These are phyloP conservation scores for Trichoderma harzianum DNA, from an alignment of 2,329 filamentous ascomycete species.

Conservation along the genomic window DNA sequence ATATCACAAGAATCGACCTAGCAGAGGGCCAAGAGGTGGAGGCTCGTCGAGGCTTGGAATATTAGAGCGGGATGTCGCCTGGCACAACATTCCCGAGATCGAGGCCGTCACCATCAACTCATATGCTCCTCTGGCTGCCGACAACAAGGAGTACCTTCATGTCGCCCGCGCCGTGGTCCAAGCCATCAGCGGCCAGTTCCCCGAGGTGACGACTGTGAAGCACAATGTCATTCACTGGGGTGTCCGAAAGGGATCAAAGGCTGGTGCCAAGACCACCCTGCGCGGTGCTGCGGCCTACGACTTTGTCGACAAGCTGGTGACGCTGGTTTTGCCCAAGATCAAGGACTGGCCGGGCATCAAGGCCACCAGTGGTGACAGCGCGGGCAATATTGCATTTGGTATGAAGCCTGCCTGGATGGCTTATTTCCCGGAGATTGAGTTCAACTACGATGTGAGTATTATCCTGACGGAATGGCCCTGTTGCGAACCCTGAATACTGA, in stretches of 20 bases:
- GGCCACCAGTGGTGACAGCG: slow-evolving; percentile 71
- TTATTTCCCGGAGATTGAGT: slow-evolving; percentile 89
- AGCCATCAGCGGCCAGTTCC: slow-evolving; percentile 76
- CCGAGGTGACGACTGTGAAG: slow-evolving; percentile 66
- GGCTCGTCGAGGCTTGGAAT: slow-evolving; percentile 61
- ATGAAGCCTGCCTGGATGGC: slow-evolving; percentile 71
- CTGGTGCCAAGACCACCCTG: slow-evolving; percentile 75
- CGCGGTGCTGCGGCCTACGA: slow-evolving; percentile 79
- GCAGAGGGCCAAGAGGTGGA: slow-evolving; percentile 78
- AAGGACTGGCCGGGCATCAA: slow-evolving; percentile 84
- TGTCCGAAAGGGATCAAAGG: slow-evolving; percentile 65
- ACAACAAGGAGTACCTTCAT: slow-evolving; percentile 72
- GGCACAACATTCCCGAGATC: slow-evolving; percentile 81
- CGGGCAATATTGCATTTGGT: slow-evolving; percentile 84
- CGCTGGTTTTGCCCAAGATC: slow-evolving; percentile 87
- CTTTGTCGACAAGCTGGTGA: slow-evolving; percentile 85
- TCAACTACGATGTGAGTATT: slow-evolving; percentile 82
- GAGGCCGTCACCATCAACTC: slow-evolving; percentile 77
- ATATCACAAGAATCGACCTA: slow-evolving; percentile 88
- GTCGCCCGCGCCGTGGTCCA: slow-evolving; percentile 82
- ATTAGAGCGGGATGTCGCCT: slow-evolving; percentile 70
- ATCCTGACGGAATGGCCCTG: background rate
- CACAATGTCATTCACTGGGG: slow-evolving; percentile 72
- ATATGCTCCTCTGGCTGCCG: slow-evolving; percentile 65
- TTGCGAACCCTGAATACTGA: background rate